Evolutionary conservation across 2,329 filamentous ascomycete genomes (phyloP), one percentile per base, ranked within the genome.

Genomic region (Ophiosphaerella korrae): DNA sequence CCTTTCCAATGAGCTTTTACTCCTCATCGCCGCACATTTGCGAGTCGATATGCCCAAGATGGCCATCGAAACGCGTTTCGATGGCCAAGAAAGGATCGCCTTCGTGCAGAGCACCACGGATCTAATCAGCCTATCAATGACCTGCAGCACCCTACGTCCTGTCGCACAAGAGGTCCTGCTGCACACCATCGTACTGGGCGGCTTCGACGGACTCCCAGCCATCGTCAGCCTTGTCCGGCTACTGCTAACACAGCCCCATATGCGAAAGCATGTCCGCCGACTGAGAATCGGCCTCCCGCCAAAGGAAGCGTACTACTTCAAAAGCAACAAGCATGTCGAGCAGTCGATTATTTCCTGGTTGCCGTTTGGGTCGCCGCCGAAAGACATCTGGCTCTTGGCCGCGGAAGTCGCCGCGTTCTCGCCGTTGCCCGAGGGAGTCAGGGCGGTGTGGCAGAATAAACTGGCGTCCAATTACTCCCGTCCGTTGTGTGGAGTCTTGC

Each of bases 131-230:
- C 32, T 48, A 14, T 42, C 45, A 12, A 18, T 21, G 23, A 48
- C 52, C 14, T 53, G 50, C 45, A 50, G 42, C 42, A 24, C 31
- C 24, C 31, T 45, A 33, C 26, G 34, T 29, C 31, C 43, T 8
- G 16, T 33, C 14, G 52, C 45, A 39, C 50, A 44, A 41, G 26
- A 53, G 26, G 50, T 45, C 37, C 41, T 53, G 6, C 14, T 56
- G 34, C 50, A 56, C 38, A 42, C 53, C 45, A 42, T 50, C 45
- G 45, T 48, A 2, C 45, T 48, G 11, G 45, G 45, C 12, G 45
- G 45, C 7, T 42, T 48, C 21, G 45, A 48, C 18, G 38, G 45
- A 4, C n/a, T 41, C 5, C 21, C 32, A 7, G 39, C 45, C 7
- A 42, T 48, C 3, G 32, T 41, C n/a, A 37, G 38, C 23, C 45